These are phyloP conservation scores for Plasmodium berghei DNA, from an alignment of 169 alveolate genomes.

Conservation along the genomic window DNA sequence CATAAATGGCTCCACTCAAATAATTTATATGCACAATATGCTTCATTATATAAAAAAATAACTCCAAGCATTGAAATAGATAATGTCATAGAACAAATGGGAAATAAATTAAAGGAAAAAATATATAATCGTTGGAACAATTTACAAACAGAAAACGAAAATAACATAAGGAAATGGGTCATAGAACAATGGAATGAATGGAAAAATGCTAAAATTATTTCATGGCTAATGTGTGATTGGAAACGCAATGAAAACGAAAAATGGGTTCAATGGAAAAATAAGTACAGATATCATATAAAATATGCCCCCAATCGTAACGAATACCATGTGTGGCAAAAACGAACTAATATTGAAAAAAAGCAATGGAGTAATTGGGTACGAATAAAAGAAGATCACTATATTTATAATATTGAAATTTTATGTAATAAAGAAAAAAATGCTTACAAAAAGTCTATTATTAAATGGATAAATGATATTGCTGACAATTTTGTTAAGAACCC, in stretches of 20 bases:
- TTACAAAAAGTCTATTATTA: not conserved
- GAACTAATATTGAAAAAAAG: not conserved
- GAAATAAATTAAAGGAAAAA: not conserved
- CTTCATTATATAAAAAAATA: not conserved
- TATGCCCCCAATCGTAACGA: not conserved
- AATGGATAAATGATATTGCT: not conserved
- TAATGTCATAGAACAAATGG: constrained; percentile 9
- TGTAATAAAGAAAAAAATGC: not conserved
- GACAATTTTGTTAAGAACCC: not conserved
- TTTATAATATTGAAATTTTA: not conserved
- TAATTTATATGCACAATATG: constrained; percentile 3
- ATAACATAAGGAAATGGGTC: constrained; percentile 9
- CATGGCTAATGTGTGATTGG: constrained; percentile 2
- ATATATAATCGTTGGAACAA: constrained; percentile 13
- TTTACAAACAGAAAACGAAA: constrained; percentile 11
- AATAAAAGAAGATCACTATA: not conserved
- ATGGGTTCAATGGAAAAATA: not conserved
- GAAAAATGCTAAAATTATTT: not conserved
- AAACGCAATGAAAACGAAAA: not conserved
- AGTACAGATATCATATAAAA: not conserved
- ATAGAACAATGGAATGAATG: constrained; percentile 25
- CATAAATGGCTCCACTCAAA: constrained; percentile 8
- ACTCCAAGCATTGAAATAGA: not conserved
- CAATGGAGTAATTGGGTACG: not conserved
- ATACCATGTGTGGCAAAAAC: not conserved